Evolutionary conservation across 2,329 filamentous ascomycete species (phyloP).

Genomic region (Aphanocladium album): DNA sequence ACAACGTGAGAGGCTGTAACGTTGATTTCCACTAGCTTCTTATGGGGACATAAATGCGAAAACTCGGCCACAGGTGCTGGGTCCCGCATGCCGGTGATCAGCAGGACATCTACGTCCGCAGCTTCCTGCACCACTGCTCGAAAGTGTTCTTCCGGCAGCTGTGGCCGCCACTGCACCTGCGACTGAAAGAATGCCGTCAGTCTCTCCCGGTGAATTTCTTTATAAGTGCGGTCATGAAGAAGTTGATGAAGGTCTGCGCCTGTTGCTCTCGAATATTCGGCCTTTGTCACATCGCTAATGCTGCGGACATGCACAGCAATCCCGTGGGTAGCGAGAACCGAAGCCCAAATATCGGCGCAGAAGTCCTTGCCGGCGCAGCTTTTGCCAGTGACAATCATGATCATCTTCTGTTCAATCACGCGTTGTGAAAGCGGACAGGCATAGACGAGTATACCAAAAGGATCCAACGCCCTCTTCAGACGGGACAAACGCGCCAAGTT

Average conservation of each 20-base stretch:
- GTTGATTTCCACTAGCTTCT: constrained; percentile 47
- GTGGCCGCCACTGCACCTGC: constrained; percentile 37
- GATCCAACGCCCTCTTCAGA: constrained; percentile 48
- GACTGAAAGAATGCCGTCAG: constrained; percentile 48
- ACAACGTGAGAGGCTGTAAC: background rate
- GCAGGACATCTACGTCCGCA: constrained; percentile 45
- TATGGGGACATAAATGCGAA: constrained; percentile 49
- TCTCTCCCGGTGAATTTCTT: constrained; percentile 52
- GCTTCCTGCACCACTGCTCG: constrained; percentile 37
- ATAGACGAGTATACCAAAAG: constrained; percentile 47
- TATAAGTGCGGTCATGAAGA: constrained; percentile 51
- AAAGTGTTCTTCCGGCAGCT: constrained; percentile 34
- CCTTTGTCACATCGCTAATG: constrained; percentile 51
- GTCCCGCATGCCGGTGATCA: constrained; percentile 62
- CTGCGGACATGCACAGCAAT: constrained; percentile 37
- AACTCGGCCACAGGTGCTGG: constrained; percentile 49
- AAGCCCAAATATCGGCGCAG: constrained; percentile 49
- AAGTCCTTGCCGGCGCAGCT: constrained; percentile 56
- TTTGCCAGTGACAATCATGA: constrained; percentile 54
- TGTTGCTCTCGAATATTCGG: constrained; percentile 46
- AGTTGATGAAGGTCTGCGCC: constrained; percentile 45
- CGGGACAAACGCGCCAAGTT: constrained; percentile 44
- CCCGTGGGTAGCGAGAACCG: constrained; percentile 28
- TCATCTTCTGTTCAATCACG: constrained; percentile 36
- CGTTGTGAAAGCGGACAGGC: constrained; percentile 47